phyloP scores from a whole-genome alignment of 2,329 filamentous ascomycete species.

The Pseudogymnoascus destructans region DNA sequence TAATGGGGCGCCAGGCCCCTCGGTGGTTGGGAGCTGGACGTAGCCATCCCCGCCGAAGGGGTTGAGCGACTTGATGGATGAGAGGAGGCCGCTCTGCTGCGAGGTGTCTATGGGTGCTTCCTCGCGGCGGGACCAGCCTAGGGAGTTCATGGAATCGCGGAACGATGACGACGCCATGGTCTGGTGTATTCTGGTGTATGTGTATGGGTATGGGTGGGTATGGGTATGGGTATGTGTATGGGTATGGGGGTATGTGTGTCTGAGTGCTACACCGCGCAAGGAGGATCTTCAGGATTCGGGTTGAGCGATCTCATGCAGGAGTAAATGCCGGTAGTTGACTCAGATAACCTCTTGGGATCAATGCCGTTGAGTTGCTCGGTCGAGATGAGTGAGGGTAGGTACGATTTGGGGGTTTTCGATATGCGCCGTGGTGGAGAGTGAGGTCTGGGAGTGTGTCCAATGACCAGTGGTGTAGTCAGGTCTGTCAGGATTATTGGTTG shows the following conservation, averaged over 20 bases:
- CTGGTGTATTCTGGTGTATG: conserved; percentile 16
- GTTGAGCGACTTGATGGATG: conserved; percentile 72
- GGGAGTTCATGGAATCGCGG: conserved; percentile 83
- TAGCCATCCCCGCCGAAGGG: conserved; percentile 80
- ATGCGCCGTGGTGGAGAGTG: neutral
- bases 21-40: conserved; percentile 77
- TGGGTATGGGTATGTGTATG: conserved; percentile 9
- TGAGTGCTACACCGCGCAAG: neutral
- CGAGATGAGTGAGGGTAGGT: neutral
- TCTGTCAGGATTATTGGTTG: neutral
- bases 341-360: neutral
- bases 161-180: conserved; percentile 79
- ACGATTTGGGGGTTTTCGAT: neutral
- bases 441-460: conserved; percentile 21
- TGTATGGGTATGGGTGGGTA: conserved; percentile 3
- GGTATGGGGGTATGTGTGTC: neutral
- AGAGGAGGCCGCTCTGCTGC: conserved; percentile 60
- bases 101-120: conserved; percentile 64
- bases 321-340: neutral
- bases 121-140: conserved; percentile 86
- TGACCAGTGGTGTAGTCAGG: conserved; percentile 18
- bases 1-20: conserved; percentile 69
- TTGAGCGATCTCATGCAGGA: neutral
- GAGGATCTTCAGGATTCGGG: conserved; percentile 14
- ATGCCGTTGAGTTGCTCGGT: neutral